Conservation (phyloP, 2,329 filamentous ascomycete genomes). For the Hymenoscyphus repandus region DNA sequence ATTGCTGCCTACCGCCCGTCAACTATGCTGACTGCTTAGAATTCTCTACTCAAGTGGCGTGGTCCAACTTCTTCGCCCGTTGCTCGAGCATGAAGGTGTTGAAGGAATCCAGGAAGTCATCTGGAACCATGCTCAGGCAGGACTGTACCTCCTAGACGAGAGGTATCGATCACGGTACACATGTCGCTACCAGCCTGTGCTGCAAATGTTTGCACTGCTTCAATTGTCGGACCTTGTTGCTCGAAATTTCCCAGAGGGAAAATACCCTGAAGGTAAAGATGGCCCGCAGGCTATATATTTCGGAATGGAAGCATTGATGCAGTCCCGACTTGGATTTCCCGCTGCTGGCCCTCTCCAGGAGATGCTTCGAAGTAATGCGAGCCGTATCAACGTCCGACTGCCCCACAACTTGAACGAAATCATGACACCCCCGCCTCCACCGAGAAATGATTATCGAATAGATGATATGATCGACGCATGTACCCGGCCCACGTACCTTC, state of each 20-base stretch:
- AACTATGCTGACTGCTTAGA: constrained; percentile 20
- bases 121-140: constrained; percentile 30
- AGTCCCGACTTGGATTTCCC: constrained; percentile 28
- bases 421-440: constrained; percentile 10
- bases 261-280: constrained; percentile 20
- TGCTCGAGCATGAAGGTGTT: constrained; percentile 27
- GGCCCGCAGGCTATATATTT: constrained; percentile 26
- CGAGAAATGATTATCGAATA: constrained; percentile 17
- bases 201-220: constrained; percentile 32
- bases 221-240: constrained; percentile 29
- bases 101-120: constrained; percentile 25
- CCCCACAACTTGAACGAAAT: constrained; percentile 18
- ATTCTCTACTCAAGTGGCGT: constrained; percentile 29
- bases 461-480: constrained; percentile 32
- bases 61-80: constrained; percentile 29
- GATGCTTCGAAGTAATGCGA: constrained; percentile 27
- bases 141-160: constrained; percentile 28
- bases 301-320: constrained; percentile 25
- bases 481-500: constrained; percentile 27
- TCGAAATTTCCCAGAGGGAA: constrained; percentile 27
- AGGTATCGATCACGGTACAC: constrained; percentile 27
- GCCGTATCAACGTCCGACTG: constrained; percentile 21
- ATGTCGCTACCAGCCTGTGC: constrained; percentile 29
- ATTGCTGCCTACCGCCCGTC: not conserved
- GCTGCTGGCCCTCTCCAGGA: constrained; percentile 30